These are phyloP conservation scores for Pythium vanterpoolii DNA, from an alignment of 352 stramenopile species.

Conservation along the genomic window DNA sequence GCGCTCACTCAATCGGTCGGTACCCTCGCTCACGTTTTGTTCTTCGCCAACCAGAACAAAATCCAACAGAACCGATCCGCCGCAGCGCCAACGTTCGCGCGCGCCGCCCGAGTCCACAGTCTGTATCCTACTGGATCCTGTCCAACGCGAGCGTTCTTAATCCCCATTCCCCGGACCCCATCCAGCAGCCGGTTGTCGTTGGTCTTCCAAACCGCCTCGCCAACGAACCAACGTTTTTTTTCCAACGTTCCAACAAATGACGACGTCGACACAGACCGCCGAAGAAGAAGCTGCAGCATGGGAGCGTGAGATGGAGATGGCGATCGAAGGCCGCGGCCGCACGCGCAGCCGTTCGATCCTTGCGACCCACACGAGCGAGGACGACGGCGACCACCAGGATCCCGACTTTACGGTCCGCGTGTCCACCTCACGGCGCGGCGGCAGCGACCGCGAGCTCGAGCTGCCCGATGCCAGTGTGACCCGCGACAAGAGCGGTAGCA, in stretches of 20 bases:
- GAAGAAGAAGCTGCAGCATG: constrained; percentile 53
- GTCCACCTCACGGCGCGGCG: constrained; percentile 14
- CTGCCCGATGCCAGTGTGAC: not conserved
- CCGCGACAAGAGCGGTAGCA: constrained; percentile 18
- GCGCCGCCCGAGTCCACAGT: constrained; percentile 1
- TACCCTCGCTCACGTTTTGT: too few relatives aligned
- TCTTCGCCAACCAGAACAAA: constrained; percentile 7
- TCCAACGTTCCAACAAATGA: not conserved
- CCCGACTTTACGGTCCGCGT: not conserved
- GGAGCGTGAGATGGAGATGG: constrained; percentile 82
- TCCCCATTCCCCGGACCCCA: not conserved
- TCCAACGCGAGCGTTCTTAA: not conserved
- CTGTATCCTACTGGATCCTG: constrained; percentile 16
- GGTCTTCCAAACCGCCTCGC: not conserved
- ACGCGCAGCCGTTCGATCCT: constrained; percentile 81
- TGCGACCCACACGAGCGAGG: constrained; percentile 35
- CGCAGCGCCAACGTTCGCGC: not conserved
- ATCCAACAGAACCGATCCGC: constrained; percentile 6
- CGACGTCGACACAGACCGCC: constrained; percentile 22
- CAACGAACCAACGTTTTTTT: too few relatives aligned
- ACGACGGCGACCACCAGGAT: constrained; percentile 16
- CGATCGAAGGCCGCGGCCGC: constrained; percentile 65
- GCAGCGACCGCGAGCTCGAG: constrained; percentile 5
- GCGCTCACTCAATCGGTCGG: not conserved
- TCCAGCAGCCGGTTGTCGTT: not conserved